These are phyloP conservation scores for Lachancea mirantina DNA, from an alignment of 805 yeast genomes.

Conservation along the genomic window DNA sequence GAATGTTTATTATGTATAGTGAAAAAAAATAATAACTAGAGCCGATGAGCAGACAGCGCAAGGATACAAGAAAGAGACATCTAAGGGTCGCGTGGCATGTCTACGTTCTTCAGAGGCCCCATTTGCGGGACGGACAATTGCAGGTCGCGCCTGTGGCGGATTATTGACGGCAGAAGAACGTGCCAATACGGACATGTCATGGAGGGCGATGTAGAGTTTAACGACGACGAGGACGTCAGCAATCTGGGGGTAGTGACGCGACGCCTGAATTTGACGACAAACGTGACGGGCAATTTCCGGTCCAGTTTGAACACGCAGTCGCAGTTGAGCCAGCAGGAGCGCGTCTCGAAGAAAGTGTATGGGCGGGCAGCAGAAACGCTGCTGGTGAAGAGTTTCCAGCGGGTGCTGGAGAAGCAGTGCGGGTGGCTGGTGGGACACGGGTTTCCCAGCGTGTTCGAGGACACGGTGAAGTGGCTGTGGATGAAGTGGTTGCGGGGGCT, in stretches of 20 bases:
- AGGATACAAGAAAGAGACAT: no score
- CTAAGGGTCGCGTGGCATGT: no score
- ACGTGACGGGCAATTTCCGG: conserved; percentile 34
- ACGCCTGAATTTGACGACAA: conserved; percentile 46
- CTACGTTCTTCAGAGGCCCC: conserved; percentile 61
- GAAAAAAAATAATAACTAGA: no score
- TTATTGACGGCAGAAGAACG: conserved; percentile 68
- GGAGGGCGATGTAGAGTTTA: conserved; percentile 70
- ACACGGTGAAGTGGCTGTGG: conserved; percentile 36
- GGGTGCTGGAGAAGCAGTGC: conserved; percentile 43
- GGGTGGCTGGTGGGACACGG: conserved; percentile 32
- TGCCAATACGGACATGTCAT: conserved; percentile 90
- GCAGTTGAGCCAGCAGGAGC: conserved; percentile 12
- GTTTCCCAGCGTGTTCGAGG: conserved; percentile 27
- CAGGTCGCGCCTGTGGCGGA: conserved; percentile 65
- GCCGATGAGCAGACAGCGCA: no score
- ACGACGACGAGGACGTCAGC: conserved; percentile 64
- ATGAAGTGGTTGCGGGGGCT: conserved; percentile 18
- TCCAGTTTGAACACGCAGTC: conserved; percentile 28
- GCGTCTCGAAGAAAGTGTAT: conserved; percentile 29
- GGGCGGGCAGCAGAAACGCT: conserved; percentile 43
- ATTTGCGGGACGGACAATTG: conserved; percentile 90
- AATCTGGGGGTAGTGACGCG: conserved; percentile 40
- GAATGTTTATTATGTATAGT: no score
- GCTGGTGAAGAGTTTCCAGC: conserved; percentile 43